These are phyloP conservation scores for Talaromyces sp. DNA, from an alignment of 2,329 filamentous ascomycete genomes.

Conservation along the genomic window DNA sequence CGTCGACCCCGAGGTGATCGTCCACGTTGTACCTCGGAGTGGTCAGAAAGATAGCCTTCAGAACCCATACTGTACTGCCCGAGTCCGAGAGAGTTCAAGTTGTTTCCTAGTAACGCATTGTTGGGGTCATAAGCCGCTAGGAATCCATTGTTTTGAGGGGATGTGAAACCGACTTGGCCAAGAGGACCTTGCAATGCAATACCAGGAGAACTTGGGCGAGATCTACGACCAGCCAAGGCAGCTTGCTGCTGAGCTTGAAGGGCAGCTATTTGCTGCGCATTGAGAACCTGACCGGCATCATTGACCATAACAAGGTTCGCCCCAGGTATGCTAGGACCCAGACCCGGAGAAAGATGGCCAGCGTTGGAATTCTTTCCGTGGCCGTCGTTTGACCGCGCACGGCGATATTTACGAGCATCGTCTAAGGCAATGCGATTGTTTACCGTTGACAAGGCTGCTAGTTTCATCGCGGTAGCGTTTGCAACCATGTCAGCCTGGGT, in stretches of 20 bases:
- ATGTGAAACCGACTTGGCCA: slow-evolving; percentile 68
- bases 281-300: slow-evolving; percentile 83
- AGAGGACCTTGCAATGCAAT: slow-evolving; percentile 71
- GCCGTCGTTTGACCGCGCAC: slow-evolving; percentile 82
- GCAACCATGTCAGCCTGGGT: slow-evolving; percentile 96
- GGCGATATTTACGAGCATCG: slow-evolving; percentile 93
- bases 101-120: slow-evolving; percentile 67
- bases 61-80: slow-evolving; percentile 66
- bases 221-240: slow-evolving; percentile 64
- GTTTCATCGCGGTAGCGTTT: slow-evolving; percentile 98
- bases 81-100: slow-evolving; percentile 68
- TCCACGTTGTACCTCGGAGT: slow-evolving; percentile 85
- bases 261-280: slow-evolving; percentile 77
- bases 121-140: slow-evolving; percentile 77
- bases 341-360: slow-evolving; percentile 63
- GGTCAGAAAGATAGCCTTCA: slow-evolving; percentile 89
- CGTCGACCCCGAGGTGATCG: slow-evolving; percentile 87
- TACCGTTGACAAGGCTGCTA: slow-evolving; percentile 92
- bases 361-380: slow-evolving; percentile 41
- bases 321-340: slow-evolving; percentile 62
- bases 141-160: slow-evolving; percentile 92
- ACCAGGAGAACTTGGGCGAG: slow-evolving; percentile 84
- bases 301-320: slow-evolving; percentile 91
- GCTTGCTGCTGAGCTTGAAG: slow-evolving; percentile 66
- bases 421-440: slow-evolving; percentile 97